Conservation (phyloP, 2,329 filamentous ascomycete genomes). For the Fusarium nisikadoi region DNA sequence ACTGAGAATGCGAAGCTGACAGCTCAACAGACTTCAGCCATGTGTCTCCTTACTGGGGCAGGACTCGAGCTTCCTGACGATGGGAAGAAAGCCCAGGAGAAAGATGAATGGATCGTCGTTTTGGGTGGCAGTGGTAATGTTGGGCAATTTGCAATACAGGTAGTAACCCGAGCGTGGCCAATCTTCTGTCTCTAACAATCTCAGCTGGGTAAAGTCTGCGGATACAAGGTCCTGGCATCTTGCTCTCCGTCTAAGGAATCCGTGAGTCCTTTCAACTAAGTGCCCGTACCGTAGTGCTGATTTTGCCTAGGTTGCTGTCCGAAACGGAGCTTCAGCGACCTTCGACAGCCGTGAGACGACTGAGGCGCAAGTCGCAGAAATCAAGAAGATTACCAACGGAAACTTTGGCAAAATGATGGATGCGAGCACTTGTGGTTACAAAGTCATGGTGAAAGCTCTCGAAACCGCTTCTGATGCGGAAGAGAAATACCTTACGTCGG, state of each 20-base stretch:
- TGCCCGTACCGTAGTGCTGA: not conserved
- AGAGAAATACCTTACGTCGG: slow-evolving; percentile 48
- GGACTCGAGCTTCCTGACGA: slow-evolving; percentile 39
- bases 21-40: slow-evolving; percentile 43
- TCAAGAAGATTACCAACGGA: slow-evolving; percentile 47
- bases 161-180: not conserved
- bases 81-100: slow-evolving; percentile 14
- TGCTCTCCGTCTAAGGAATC: slow-evolving; percentile 47
- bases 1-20: not conserved
- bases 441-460: slow-evolving; percentile 48
- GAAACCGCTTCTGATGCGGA: slow-evolving; percentile 32
- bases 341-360: slow-evolving; percentile 46
- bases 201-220: slow-evolving; percentile 49
- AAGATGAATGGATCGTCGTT: slow-evolving; percentile 51
- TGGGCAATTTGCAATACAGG: slow-evolving; percentile 50
- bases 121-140: slow-evolving; percentile 51
- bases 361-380: slow-evolving; percentile 47
- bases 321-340: slow-evolving; percentile 47
- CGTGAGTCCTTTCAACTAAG: slow-evolving; percentile 19
- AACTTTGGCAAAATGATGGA: slow-evolving; percentile 50
- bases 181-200: not conserved
- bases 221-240: slow-evolving; percentile 52
- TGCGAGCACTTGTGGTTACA: slow-evolving; percentile 43
- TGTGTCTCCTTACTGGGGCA: slow-evolving; percentile 47
- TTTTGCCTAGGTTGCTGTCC: slow-evolving; percentile 38